These are phyloP conservation scores for Microcos paniculata DNA, from an alignment of 345 rosid genomes.

Conservation along the genomic window DNA sequence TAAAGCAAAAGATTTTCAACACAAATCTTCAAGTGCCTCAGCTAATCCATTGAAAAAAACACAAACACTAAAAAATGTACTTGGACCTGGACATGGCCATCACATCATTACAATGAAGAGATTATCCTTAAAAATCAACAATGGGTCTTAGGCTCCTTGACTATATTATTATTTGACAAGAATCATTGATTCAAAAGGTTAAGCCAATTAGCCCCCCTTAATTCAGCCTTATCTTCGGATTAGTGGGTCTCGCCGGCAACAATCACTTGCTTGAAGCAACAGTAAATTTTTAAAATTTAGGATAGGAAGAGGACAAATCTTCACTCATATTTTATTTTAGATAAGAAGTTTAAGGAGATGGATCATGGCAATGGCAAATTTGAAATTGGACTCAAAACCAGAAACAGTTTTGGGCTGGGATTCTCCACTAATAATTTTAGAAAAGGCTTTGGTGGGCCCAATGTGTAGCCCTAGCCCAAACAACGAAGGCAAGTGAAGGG, in stretches of 20 bases:
- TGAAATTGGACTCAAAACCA: not conserved
- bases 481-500: not conserved
- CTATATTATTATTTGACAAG: not conserved
- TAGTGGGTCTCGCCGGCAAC: not conserved
- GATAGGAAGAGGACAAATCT: not conserved
- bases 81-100: conserved; percentile 6
- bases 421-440: not conserved
- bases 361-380: too few species aligned
- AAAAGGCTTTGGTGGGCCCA: not conserved
- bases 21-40: not conserved
- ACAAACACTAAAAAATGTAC: not conserved
- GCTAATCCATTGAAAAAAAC: not conserved
- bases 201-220: not conserved
- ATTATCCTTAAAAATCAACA: conserved; percentile 15
- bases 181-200: not conserved
- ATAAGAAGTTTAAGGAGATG: not conserved
- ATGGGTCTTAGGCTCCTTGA: conserved; percentile 2
- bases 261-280: not conserved
- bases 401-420: not conserved
- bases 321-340: not conserved
- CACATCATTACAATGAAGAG: conserved; percentile 13
- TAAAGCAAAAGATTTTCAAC: conserved; percentile 4
- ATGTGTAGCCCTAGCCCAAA: not conserved
- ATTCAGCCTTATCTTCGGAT: conserved; percentile 7
- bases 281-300: not conserved